Percentiles rank a stretch among this genome's conserved stretches.
phyloP scores from a whole-genome alignment of 257 asterid genomes.

The Primulina tabacum region DNA sequence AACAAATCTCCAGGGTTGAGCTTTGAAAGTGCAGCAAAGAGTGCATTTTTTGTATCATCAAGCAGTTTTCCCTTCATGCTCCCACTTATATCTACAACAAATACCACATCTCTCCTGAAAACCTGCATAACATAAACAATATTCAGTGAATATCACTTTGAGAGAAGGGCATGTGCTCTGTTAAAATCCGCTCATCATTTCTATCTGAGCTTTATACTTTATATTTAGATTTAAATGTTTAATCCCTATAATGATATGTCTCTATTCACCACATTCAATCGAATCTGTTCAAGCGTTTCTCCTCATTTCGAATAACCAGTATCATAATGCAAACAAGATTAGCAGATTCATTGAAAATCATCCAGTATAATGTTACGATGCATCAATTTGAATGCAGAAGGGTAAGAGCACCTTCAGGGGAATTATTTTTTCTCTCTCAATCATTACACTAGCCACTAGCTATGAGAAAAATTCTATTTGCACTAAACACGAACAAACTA shows the following conservation, averaged over 20 bases:
- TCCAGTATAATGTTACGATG: not conserved
- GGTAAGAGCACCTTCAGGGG: not conserved
- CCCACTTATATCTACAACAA: constrained; percentile 70
- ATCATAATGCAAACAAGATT: not conserved
- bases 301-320: not conserved
- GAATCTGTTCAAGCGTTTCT: not conserved
- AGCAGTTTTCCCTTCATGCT: constrained; percentile 67
- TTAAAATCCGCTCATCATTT: not conserved
- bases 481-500: constrained; percentile 16
- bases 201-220: not conserved
- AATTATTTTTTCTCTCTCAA: not conserved
- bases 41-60: constrained; percentile 59
- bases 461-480: constrained; percentile 6
- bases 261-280: not conserved
- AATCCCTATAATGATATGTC: not conserved
- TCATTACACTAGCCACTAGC: not conserved
- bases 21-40: constrained; percentile 53
- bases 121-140: constrained; percentile 34
- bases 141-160: constrained; percentile 22
- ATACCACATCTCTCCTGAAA: constrained; percentile 64
- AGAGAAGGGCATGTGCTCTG: constrained; percentile 2
- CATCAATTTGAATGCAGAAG: not conserved
- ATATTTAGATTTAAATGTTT: not conserved
- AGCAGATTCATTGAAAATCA: not conserved
- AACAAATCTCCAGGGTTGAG: constrained; percentile 56